Evolutionary conservation across 805 yeast genomes (phyloP).

Genomic region (Wickerhamomyces tratensis): DNA sequence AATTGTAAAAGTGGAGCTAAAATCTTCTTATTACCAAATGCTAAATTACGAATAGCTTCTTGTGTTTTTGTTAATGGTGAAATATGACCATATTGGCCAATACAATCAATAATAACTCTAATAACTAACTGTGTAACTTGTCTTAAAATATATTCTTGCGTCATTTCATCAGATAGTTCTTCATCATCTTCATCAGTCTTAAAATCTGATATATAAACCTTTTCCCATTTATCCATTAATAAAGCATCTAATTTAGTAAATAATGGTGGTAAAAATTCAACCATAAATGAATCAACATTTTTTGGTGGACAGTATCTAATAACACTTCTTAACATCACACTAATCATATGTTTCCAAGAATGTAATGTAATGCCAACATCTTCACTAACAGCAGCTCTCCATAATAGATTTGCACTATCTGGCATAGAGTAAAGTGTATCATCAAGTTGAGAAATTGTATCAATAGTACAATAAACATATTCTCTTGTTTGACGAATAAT

Average conservation of each 20-base stretch:
- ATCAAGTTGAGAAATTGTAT: slow-evolving; percentile 83
- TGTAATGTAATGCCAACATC: slow-evolving; percentile 85
- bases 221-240: slow-evolving; percentile 70
- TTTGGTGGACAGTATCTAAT: slow-evolving; percentile 81
- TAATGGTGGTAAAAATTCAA: slow-evolving; percentile 68
- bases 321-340: slow-evolving; percentile 77
- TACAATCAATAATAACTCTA: slow-evolving; percentile 75
- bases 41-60: slow-evolving; percentile 52
- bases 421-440: slow-evolving; percentile 85
- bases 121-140: slow-evolving; percentile 91
- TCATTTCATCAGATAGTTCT: slow-evolving; percentile 91
- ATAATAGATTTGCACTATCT: slow-evolving; percentile 60
- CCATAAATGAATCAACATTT: slow-evolving; percentile 59
- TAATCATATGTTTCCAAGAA: slow-evolving; percentile 96
- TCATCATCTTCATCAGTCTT: slow-evolving; percentile 47
- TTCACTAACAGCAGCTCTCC: slow-evolving; percentile 71
- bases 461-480: slow-evolving; percentile 83
- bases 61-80: slow-evolving; percentile 44
- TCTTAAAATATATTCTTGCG: slow-evolving; percentile 90
- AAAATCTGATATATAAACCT: slow-evolving; percentile 37
- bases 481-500: slow-evolving; percentile 92
- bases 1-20: slow-evolving; percentile 73
- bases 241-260: slow-evolving; percentile 64
- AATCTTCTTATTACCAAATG: slow-evolving; percentile 53
- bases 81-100: slow-evolving; percentile 59